Evolutionary conservation across 202 grass and related monocot genomes (phyloP).

Genomic region (Digitaria exilis): DNA sequence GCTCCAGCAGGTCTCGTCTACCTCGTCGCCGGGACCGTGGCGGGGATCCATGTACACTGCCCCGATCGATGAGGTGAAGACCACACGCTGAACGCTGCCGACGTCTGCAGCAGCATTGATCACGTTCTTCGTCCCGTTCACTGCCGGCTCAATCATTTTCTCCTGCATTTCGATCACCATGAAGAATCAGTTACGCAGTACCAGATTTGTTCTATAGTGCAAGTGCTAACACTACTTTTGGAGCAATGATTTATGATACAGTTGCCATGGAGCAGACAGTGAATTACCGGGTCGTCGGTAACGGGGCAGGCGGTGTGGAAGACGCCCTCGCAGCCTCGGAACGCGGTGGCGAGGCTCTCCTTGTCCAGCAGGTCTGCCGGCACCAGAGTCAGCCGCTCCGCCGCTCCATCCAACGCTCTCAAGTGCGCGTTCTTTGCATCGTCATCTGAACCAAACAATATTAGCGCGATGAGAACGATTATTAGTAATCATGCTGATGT

Average conservation of each 20-base stretch:
- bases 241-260: too few species aligned
- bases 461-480: too few species aligned
- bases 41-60: slow-evolving; percentile 52
- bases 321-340: background rate
- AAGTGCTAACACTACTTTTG: too few species aligned
- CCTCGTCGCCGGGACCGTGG: slow-evolving; percentile 17
- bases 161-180: background rate
- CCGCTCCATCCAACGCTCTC: background rate
- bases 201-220: too few species aligned
- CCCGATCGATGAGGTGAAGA: slow-evolving; percentile 54
- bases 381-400: background rate
- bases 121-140: slow-evolving; percentile 45
- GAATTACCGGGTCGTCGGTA: background rate
- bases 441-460: background rate
- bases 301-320: background rate
- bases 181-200: too few species aligned
- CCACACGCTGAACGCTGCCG: slow-evolving; percentile 38
- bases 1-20: slow-evolving; percentile 67
- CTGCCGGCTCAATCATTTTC: slow-evolving; percentile 38
- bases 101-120: slow-evolving; percentile 41
- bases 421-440: background rate
- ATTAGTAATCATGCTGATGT: too few species aligned
- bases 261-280: background rate
- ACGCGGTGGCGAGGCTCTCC: background rate
- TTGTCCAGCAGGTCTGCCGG: background rate